These are phyloP conservation scores for Russula sp. DNA, from an alignment of 768 basidiomycete genomes.

Conservation along the genomic window DNA sequence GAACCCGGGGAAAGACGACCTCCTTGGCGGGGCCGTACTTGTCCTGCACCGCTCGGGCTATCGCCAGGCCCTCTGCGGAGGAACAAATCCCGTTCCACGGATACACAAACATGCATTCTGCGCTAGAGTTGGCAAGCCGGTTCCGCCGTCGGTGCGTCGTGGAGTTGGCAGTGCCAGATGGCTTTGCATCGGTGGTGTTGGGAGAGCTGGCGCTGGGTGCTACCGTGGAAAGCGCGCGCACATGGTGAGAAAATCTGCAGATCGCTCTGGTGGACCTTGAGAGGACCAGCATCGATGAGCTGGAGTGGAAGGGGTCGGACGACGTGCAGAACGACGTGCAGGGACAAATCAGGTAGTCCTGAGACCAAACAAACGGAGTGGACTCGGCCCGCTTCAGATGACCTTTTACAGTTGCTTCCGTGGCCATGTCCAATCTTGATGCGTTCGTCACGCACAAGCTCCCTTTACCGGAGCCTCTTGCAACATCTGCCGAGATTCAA, in stretches of 20 bases:
- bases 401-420: neutral
- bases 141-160: neutral
- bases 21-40: slow-evolving; percentile 17
- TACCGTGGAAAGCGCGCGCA: slow-evolving; percentile 2
- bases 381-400: neutral
- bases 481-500: slow-evolving; percentile 66
- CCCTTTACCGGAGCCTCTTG: slow-evolving; percentile 42
- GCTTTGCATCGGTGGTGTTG: neutral
- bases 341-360: neutral
- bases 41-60: slow-evolving; percentile 17
- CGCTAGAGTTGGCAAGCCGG: neutral
- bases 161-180: neutral
- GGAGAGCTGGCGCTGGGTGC: neutral
- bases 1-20: slow-evolving; percentile 18
- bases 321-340: no score
- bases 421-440: slow-evolving; percentile 41
- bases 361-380: neutral
- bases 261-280: slow-evolving; percentile 3
- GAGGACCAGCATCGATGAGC: slow-evolving; percentile 9
- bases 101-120: slow-evolving; percentile 9
- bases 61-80: slow-evolving; percentile 16
- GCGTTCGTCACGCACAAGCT: slow-evolving; percentile 44
- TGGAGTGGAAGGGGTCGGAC: neutral
- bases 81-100: slow-evolving; percentile 5
- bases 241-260: neutral